A percentile compares a stretch with the other conserved stretches of the same genome.
Conservation (phyloP, 805 yeast genomes). For the Candida tammaniensis region DNA sequence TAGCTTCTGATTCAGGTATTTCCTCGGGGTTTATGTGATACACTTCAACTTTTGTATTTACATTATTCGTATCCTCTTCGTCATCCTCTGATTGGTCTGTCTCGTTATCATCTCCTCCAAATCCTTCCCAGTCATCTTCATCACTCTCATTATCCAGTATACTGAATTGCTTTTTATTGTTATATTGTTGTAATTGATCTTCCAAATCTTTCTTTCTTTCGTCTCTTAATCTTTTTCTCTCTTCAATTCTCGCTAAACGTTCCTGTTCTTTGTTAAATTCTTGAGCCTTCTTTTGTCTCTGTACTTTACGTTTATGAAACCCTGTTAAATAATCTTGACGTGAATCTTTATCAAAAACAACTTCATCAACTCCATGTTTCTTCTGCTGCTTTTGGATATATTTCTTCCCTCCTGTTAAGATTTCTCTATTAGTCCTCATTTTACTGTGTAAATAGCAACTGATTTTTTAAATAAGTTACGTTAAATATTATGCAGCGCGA, state of each 20-base stretch:
- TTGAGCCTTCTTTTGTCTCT: slow-evolving; percentile 83
- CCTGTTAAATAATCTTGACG: slow-evolving; percentile 88
- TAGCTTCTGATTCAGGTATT: slow-evolving; percentile 24
- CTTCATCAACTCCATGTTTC: slow-evolving; percentile 75
- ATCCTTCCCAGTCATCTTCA: slow-evolving; percentile 41
- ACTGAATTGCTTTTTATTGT: too few relatives aligned
- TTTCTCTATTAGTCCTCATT: slow-evolving; percentile 64
- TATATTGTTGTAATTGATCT: slow-evolving; percentile 57
- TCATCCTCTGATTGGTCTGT: too few relatives aligned
- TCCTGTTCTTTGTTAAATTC: slow-evolving; percentile 76
- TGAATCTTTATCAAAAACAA: slow-evolving; percentile 76
- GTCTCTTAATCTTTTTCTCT: slow-evolving; percentile 66
- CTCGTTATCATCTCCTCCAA: slow-evolving; percentile 21
- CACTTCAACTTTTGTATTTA: slow-evolving; percentile 41
- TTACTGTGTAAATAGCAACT: too few relatives aligned
- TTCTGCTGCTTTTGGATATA: slow-evolving; percentile 68
- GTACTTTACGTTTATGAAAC: slow-evolving; percentile 88
- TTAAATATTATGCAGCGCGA: too few relatives aligned
- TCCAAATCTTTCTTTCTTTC: slow-evolving; percentile 68
- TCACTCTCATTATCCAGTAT: slow-evolving; percentile 20
- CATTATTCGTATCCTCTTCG: too few relatives aligned
- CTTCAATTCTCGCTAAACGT: slow-evolving; percentile 67
- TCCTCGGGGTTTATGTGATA: slow-evolving; percentile 27
- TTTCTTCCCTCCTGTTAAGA: slow-evolving; percentile 82
- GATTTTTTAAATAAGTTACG: too few relatives aligned